Evolutionary conservation across 2,329 filamentous ascomycete species (phyloP).

Genomic region (Apiospora hydei): DNA sequence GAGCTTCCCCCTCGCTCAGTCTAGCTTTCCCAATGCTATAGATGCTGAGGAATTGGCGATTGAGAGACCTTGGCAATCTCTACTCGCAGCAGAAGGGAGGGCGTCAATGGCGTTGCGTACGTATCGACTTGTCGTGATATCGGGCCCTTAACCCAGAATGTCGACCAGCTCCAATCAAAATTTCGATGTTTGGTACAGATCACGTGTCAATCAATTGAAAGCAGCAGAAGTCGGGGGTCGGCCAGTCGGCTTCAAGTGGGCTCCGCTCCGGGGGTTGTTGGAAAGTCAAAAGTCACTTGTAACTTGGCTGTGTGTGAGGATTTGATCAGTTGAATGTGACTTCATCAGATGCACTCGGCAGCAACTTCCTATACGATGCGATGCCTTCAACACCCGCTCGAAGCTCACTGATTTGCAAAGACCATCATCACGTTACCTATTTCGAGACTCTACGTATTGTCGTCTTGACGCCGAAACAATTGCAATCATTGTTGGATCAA

Average conservation of each 20-base stretch:
- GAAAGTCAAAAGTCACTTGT: background rate
- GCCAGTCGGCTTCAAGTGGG: constrained; percentile 21
- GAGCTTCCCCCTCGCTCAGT: constrained; percentile 29
- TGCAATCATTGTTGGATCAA: background rate
- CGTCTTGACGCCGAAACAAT: background rate
- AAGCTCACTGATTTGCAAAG: background rate
- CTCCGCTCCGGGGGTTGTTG: constrained; percentile 10
- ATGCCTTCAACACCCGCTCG: background rate
- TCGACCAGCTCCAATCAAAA: constrained; percentile 11
- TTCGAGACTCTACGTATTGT: background rate
- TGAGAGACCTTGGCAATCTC: constrained; percentile 9
- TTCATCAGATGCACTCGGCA: background rate
- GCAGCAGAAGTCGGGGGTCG: constrained; percentile 14
- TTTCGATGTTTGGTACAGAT: constrained; percentile 21
- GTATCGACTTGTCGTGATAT: constrained; percentile 10
- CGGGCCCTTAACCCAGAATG: constrained; percentile 1
- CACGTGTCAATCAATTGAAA: constrained; percentile 22
- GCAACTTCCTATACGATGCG: background rate
- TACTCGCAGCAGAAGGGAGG: background rate
- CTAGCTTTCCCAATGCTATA: constrained; percentile 13
- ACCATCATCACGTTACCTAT: background rate
- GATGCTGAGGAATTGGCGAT: background rate
- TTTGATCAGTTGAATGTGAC: background rate
- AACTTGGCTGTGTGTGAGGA: background rate
- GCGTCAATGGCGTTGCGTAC: background rate